These are phyloP conservation scores for Hypoxylon rickii DNA, from an alignment of 495 filamentous ascomycete species.

Conservation along the genomic window DNA sequence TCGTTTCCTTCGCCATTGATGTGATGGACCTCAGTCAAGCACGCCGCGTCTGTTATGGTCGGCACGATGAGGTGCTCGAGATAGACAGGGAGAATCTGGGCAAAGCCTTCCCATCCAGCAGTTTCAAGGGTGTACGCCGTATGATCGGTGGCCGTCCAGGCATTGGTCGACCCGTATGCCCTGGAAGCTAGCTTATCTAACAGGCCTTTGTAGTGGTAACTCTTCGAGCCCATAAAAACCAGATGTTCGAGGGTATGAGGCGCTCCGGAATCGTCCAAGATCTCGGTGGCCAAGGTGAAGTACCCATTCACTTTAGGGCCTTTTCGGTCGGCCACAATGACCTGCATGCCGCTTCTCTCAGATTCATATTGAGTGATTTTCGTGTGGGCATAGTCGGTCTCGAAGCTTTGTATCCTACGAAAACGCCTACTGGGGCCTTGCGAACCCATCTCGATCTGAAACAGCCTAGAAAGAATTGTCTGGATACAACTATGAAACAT, in stretches of 20 bases:
- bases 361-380: conserved; percentile 80
- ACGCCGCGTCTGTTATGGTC: conserved; percentile 87
- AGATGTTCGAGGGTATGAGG: conserved; percentile 97
- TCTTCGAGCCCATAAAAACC: conserved; percentile 96
- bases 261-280: conserved; percentile 93
- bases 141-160: conserved; percentile 92
- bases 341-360: conserved; percentile 90
- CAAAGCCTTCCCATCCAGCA: conserved; percentile 95
- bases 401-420: conserved; percentile 81
- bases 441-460: conserved; percentile 41
- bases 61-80: conserved; percentile 93
- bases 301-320: conserved; percentile 94
- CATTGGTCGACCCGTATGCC: conserved; percentile 93
- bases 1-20: conserved; percentile 91
- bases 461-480: conserved; percentile 20
- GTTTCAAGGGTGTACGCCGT: conserved; percentile 96
- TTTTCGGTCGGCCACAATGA: conserved; percentile 86
- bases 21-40: conserved; percentile 96
- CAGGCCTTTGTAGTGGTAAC: conserved; percentile 90
- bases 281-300: conserved; percentile 95
- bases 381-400: conserved; percentile 83
- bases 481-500: conserved; percentile 23
- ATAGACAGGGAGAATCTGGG: conserved; percentile 92
- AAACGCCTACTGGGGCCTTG: conserved; percentile 60
- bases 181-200: conserved; percentile 91